Evolutionary conservation across 1,284 basidiomycete genomes (phyloP), one percentile per base, ranked within the genome.

Genomic region (Austropuccinia psidii): DNA sequence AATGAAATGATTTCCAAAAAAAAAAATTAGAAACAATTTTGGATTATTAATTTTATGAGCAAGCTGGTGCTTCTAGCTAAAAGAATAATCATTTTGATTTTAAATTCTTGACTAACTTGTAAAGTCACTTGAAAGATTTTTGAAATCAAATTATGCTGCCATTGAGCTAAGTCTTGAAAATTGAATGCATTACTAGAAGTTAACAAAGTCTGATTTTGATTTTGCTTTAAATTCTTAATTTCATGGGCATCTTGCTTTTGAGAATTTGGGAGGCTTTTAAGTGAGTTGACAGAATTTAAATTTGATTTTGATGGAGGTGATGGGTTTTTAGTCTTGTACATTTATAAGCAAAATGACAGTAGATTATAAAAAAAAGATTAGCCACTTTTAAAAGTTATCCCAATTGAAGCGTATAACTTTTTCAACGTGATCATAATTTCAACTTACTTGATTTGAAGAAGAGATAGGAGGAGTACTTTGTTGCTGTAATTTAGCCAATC

Each of bases 401-500:
- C n/a, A n/a, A n/a, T n/a, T n/a, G n/a, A n/a, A n/a, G n/a, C n/a
- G n/a, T n/a, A n/a, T n/a, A n/a, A n/a, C n/a, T n/a, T n/a, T n/a
- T n/a, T n/a, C n/a, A n/a, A n/a, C n/a, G n/a, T n/a, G n/a, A n/a
- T n/a, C n/a, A n/a, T n/a, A n/a, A n/a, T n/a, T n/a, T n/a, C n/a
- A n/a, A 19, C 27, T 66, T 52, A 33, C 9, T 6, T 31, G 39
- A 54, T 50, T 24, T 57, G 37, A 54, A 37, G 37, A 21, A 39
- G 21, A 15, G 19, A 33, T 49, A 7, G 17, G 47, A 33, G 17
- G 27, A 8, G 7, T 52, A 15, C 65, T 55, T 49, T 45, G 11
- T 58, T 43, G 29, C n/a, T 61, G 55, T 15, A 72, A 57, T 43
- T 72, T 72, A 31, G 68, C 68, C 24, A 72, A 31, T 72, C 68